Percentiles rank a stretch among this genome's conserved stretches.
Evolutionary conservation across 305 asterid species (phyloP).

Genomic region (Euphrasia arctica): DNA sequence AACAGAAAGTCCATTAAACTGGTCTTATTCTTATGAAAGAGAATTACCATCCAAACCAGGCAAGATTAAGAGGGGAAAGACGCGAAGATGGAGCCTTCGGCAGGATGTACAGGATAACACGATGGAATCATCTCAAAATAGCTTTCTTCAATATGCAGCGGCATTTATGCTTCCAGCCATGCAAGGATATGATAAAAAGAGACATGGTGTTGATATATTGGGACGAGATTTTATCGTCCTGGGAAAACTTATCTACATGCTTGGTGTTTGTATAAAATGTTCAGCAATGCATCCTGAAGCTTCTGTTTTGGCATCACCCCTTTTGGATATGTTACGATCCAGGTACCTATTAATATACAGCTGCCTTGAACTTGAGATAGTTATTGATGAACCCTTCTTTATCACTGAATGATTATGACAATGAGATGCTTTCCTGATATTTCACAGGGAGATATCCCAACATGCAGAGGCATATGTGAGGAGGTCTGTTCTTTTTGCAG

Average conservation of each 20-base stretch:
- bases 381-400: conserved; percentile 5
- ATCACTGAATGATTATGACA: conserved; percentile 21
- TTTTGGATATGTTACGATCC: conserved; percentile 79
- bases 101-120: conserved; percentile 40
- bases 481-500: conserved; percentile 87
- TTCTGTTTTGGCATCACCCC: conserved; percentile 76
- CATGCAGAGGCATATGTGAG: conserved; percentile 90
- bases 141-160: conserved; percentile 83
- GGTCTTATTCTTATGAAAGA: conserved; percentile 91
- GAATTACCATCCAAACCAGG: conserved; percentile 67
- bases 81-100: conserved; percentile 68
- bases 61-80: conserved; percentile 55
- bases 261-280: conserved; percentile 86
- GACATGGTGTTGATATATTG: conserved; percentile 88
- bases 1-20: conserved; percentile 64
- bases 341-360: conserved; percentile 42
- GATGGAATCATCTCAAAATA: conserved; percentile 56
- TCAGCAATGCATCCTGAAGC: conserved; percentile 98
- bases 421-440: conserved; percentile 19
- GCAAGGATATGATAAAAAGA: conserved; percentile 84
- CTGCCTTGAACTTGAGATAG: conserved; percentile 11
- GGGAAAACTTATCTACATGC: conserved; percentile 87
- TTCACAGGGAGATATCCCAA: conserved; percentile 68
- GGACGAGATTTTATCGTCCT: conserved; percentile 83
- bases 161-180: conserved; percentile 95